These are phyloP conservation scores for Patellifolia procumbens DNA, from an alignment of 179 eudicot genomes.

Conservation along the genomic window DNA sequence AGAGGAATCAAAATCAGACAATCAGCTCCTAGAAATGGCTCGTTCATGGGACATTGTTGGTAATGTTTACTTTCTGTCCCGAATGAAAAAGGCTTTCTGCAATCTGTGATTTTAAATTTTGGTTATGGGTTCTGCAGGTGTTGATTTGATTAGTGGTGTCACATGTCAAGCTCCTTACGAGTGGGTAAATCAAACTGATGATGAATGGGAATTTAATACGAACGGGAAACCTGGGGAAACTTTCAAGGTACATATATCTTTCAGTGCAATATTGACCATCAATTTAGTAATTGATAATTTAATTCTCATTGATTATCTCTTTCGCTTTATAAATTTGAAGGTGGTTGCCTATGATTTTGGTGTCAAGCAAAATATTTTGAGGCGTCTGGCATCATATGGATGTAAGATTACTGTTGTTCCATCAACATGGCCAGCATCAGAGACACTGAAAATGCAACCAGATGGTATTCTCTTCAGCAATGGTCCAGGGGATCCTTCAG, in stretches of 20 bases:
- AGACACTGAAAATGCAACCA: constrained; percentile 83
- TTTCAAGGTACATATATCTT: constrained; percentile 56
- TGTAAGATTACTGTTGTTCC: constrained; percentile 96
- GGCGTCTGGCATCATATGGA: constrained; percentile 94
- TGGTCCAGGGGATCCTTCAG: constrained; percentile 99
- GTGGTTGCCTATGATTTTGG: constrained; percentile 98
- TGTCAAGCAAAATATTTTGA: constrained; percentile 83
- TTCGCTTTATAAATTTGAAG: constrained; percentile 36
- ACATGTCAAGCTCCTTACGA: constrained; percentile 80
- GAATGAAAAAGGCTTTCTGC: background rate
- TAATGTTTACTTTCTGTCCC: constrained; percentile 25
- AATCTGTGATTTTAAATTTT: background rate
- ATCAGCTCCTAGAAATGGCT: constrained; percentile 80
- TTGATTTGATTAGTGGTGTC: constrained; percentile 88
- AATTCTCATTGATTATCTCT: background rate
- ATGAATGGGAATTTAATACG: constrained; percentile 72
- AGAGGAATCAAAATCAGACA: constrained; percentile 73
- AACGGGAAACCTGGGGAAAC: constrained; percentile 42
- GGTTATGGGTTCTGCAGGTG: constrained; percentile 50
- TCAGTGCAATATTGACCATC: background rate
- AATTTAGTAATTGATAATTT: background rate
- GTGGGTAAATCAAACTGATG: constrained; percentile 73
- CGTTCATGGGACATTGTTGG: constrained; percentile 94
- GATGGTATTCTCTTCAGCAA: constrained; percentile 97
- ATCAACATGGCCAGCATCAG: constrained; percentile 92